Percentiles rank a stretch among this genome's conserved stretches.
These are phyloP conservation scores for Microsporum ferrugineum DNA, from an alignment of 2,329 filamentous ascomycete species.

Conservation along the genomic window DNA sequence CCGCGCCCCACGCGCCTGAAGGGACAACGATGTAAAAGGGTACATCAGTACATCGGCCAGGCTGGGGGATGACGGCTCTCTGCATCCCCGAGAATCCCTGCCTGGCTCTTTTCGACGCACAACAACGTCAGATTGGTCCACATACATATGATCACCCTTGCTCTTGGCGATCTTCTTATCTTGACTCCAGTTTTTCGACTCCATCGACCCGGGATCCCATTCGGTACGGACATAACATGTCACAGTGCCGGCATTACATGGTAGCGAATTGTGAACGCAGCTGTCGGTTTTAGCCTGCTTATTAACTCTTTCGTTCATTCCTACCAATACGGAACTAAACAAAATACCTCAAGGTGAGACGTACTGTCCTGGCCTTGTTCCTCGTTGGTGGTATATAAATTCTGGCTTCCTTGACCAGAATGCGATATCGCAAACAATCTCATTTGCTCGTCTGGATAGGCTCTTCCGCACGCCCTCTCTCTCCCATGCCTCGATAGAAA, in stretches of 20 bases:
- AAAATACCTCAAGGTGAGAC: neutral
- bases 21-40: neutral
- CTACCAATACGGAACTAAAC: neutral
- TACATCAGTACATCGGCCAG: neutral
- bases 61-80: neutral
- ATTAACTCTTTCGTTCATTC: neutral
- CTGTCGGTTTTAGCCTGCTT: neutral
- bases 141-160: neutral
- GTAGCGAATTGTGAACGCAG: neutral
- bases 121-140: neutral
- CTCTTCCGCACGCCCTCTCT: neutral
- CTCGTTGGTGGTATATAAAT: neutral
- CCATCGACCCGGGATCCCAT: neutral
- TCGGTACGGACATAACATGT: neutral
- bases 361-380: neutral
- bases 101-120: neutral
- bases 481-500: neutral
- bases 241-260: neutral
- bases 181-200: neutral
- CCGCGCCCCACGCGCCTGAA: neutral
- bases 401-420: neutral
- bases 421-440: neutral
- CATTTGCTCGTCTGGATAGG: neutral
- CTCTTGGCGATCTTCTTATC: conserved; percentile 1
- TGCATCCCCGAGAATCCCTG: neutral